Evolutionary conservation across 2,329 filamentous ascomycete species (phyloP), one percentile per base, ranked within the genome.

Genomic region (Westerdykella ornata): DNA sequence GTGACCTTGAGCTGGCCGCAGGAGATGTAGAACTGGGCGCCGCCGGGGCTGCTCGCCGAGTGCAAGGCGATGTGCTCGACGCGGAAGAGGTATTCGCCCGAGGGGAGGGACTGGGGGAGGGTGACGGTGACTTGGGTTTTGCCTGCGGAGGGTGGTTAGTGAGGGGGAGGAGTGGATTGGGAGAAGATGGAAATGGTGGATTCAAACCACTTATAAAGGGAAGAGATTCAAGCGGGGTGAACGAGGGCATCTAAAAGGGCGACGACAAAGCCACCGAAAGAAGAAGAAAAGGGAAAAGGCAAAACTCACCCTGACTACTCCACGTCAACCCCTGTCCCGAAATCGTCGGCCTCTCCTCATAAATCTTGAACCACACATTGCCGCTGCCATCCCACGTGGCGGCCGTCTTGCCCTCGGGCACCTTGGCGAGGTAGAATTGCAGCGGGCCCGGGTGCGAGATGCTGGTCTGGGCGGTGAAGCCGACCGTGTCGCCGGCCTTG

Each of bases 11-110:
- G 46, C 59, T 73, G 71, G 0, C 66, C 68, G 51, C 71, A 73
- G 3, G 62, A 62, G 36, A 71, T 65, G 52, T 73, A 73, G 49
- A 73, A 69, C 54, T 73, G 65, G 3, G 65, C 65, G 12, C 64
- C 63, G 5, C 54, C 53, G n/a, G 47, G 35, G 11, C 45, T 42
- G 33, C 51, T 47, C 3, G 65, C 68, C 37, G 61, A 56, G 46
- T 71, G 69, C 26, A 72, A 56, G 9, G 60, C 70, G 41, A 74
- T 70, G 40, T 73, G 71, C 55, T 74, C 71, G 34, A 68, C 57
- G 8, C 71, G 59, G 14, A 73, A 51, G 7, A 74, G 56, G 51
- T 73, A 73, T 45, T 73, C 60, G 9, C 70, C 70, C 3, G 57
- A 52, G 4, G 70, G 69, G 1, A 60, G 59, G 30, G 56, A 59